Percentiles rank a stretch among this genome's conserved stretches.
Conservation (phyloP, 345 rosid species). For the Brassica carinata region DNA sequence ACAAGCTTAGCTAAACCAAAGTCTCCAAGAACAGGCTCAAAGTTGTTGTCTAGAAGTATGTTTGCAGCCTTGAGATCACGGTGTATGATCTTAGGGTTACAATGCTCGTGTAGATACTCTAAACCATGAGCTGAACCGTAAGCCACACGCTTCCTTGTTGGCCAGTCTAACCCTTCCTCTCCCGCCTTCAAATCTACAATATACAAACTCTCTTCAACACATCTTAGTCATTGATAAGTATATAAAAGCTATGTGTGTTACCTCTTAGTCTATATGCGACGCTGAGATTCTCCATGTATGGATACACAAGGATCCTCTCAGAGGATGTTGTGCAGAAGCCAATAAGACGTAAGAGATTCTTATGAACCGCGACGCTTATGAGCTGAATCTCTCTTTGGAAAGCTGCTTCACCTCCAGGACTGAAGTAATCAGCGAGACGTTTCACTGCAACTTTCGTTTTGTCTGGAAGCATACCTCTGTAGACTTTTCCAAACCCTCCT, state of each 20-base stretch:
- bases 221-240: background rate
- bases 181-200: slow-evolving; percentile 68
- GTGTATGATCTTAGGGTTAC: slow-evolving; percentile 88
- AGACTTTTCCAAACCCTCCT: slow-evolving; percentile 95
- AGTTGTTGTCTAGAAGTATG: slow-evolving; percentile 71
- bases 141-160: slow-evolving; percentile 72
- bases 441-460: slow-evolving; percentile 77
- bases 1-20: slow-evolving; percentile 77
- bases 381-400: slow-evolving; percentile 80
- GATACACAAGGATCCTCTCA: slow-evolving; percentile 87
- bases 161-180: slow-evolving; percentile 80
- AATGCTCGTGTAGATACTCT: slow-evolving; percentile 84
- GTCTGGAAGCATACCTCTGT: slow-evolving; percentile 81
- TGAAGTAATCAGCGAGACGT: slow-evolving; percentile 71
- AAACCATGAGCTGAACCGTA: slow-evolving; percentile 84
- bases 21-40: slow-evolving; percentile 89
- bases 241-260: slow-evolving; percentile 24
- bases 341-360: slow-evolving; percentile 75
- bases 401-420: slow-evolving; percentile 89
- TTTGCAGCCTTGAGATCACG: slow-evolving; percentile 92
- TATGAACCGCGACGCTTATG: slow-evolving; percentile 83
- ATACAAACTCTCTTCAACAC: background rate
- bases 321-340: slow-evolving; percentile 77
- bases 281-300: slow-evolving; percentile 87
- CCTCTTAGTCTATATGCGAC: slow-evolving; percentile 84